phyloP scores from a whole-genome alignment of 2,329 filamentous ascomycete genomes.

The Xylogone sp. region DNA sequence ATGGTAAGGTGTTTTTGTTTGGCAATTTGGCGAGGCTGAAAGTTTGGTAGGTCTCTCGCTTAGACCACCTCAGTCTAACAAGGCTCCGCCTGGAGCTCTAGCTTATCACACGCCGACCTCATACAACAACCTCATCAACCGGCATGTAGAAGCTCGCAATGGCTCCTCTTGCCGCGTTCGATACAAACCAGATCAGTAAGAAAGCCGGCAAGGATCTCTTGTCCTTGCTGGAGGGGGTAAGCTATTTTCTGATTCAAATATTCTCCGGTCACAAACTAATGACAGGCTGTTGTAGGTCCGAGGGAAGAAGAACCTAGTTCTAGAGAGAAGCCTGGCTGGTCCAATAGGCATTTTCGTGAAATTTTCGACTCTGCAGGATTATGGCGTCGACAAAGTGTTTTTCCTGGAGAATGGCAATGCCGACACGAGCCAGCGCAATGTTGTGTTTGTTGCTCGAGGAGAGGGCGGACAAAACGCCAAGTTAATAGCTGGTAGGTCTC shows the following conservation, averaged over 20 bases:
- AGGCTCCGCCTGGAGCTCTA: conserved; percentile 1
- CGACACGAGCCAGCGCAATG: conserved; percentile 90
- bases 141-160: conserved; percentile 54
- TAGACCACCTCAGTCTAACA: not conserved
- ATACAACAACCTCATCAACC: conserved; percentile 11
- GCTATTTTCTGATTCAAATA: conserved; percentile 40
- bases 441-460: conserved; percentile 88
- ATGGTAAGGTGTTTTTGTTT: not conserved
- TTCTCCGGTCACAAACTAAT: conserved; percentile 3
- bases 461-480: conserved; percentile 83
- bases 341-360: conserved; percentile 90
- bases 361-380: conserved; percentile 91
- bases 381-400: conserved; percentile 97
- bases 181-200: conserved; percentile 70
- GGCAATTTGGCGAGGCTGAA: not conserved
- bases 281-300: conserved; percentile 65
- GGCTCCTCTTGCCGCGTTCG: conserved; percentile 69
- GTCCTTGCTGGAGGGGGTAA: conserved; percentile 89
- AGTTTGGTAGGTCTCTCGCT: not conserved
- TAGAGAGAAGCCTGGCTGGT: conserved; percentile 86
- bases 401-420: conserved; percentile 94
- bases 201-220: conserved; percentile 87
- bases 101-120: not conserved
- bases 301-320: conserved; percentile 96
- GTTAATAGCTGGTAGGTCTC: conserved; percentile 73